Conservation (phyloP, 2,329 filamentous ascomycete genomes). For the Tolypocladium ovalisporum region DNA sequence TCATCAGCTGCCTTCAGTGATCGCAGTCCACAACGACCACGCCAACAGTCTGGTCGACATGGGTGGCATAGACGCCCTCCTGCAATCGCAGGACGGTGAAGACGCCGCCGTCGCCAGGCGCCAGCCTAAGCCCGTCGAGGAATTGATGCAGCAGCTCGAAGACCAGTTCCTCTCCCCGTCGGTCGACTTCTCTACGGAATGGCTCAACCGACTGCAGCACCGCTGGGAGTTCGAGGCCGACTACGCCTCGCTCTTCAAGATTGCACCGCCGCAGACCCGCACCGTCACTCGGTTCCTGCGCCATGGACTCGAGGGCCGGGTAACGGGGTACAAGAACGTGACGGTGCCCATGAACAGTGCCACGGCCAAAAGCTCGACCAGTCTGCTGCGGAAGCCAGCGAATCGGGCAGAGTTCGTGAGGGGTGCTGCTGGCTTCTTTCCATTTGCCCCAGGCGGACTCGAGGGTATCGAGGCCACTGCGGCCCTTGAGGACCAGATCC, state of each 20-base stretch:
- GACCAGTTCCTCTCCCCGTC: slow-evolving; percentile 70
- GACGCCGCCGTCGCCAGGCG: slow-evolving; percentile 4
- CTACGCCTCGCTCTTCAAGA: slow-evolving; percentile 72
- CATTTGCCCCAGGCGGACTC: slow-evolving; percentile 82
- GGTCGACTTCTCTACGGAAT: slow-evolving; percentile 66
- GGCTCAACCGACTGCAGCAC: slow-evolving; percentile 85
- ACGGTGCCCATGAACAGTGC: slow-evolving; percentile 82
- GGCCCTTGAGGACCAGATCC: slow-evolving; percentile 67
- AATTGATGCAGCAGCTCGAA: slow-evolving; percentile 62
- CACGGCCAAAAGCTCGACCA: slow-evolving; percentile 92
- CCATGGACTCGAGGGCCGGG: slow-evolving; percentile 82
- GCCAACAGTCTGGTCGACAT: slow-evolving; percentile 10
- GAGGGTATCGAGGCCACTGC: slow-evolving; percentile 80
- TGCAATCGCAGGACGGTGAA: slow-evolving; percentile 16
- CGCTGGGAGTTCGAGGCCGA: slow-evolving; percentile 75
- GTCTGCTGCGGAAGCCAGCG: slow-evolving; percentile 74
- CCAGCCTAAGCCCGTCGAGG: slow-evolving; percentile 36
- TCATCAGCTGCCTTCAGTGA: background rate
- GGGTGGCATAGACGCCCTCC: slow-evolving; percentile 23
- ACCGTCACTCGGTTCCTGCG: slow-evolving; percentile 90
- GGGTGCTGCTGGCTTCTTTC: slow-evolving; percentile 86
- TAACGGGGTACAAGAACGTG: slow-evolving; percentile 89
- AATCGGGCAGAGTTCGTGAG: slow-evolving; percentile 83
- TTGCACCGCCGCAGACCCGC: slow-evolving; percentile 84
- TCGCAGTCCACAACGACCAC: background rate